Evolutionary conservation across 225 moss, liverwort and hornwort species (phyloP), one percentile per base, ranked within the genome.

Genomic region (Bryum argenteum): DNA sequence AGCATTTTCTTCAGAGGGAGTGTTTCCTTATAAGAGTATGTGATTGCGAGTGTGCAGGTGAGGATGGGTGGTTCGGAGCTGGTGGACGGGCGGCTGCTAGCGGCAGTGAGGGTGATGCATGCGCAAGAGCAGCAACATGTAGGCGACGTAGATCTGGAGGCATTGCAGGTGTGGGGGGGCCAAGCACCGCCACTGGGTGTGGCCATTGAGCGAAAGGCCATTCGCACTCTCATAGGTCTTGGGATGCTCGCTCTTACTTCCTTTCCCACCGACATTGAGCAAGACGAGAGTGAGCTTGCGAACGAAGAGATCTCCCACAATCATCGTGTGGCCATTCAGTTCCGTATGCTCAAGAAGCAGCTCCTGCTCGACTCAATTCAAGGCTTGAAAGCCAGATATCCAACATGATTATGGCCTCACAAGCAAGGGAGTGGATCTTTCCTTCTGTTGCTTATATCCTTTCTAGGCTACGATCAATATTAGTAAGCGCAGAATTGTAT

Each of bases 81-180:
- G 40, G 87, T 85, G 52, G 89, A 92, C 55, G 79, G 85, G 48
- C 81, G 89, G 17, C 69, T 92, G 24, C 81, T 92, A 19, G 88
- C 89, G 16, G 86, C 85, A 54, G 70, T 88, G 53, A 81, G 91
- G 60, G 71, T 92, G 66, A 78, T 92, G 75, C 88, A 87, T 62
- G 78, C 84, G 3, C 71, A 67, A 48, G 80, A 79, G n/a, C n/a
- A n/a, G n/a, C n/a, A n/a, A n/a, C n/a, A n/a, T 22, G 54, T 61
- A 17, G 39, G 66, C 5, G 77, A 73, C 24, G 54, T 75, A 8
- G 77, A 82, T 55, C 26, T 88, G 84, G 28, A 82, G 62, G 71
- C 77, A 44, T 71, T 92, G 13, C 87, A 92, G 72, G 62, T 12
- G 17, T 90, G 86, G 89, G 68, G 86, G 89, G 68, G 43, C 20